A percentile compares a stretch with the other conserved stretches of the same genome.
These are phyloP conservation scores for Trametes gibbosa DNA, from an alignment of 768 basidiomycete genomes.

Conservation along the genomic window DNA sequence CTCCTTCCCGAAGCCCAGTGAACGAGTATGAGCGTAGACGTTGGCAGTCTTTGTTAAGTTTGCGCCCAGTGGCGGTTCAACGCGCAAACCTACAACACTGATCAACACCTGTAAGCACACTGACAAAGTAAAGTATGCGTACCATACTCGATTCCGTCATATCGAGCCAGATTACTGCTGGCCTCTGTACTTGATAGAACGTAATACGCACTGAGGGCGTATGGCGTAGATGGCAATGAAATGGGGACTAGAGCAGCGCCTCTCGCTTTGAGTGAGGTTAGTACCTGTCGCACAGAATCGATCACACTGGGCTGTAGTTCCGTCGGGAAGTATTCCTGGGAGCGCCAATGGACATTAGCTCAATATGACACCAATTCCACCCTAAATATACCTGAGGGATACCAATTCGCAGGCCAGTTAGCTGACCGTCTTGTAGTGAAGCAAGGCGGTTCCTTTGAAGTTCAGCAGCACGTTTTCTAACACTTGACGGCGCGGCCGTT, in stretches of 20 bases:
- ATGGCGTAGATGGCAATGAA: slow-evolving; percentile 63
- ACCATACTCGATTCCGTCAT: slow-evolving; percentile 88
- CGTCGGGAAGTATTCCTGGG: slow-evolving; percentile 75
- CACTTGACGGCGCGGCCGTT: slow-evolving; percentile 53
- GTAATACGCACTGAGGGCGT: slow-evolving; percentile 91
- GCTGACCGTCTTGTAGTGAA: slow-evolving; percentile 2
- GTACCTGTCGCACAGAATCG: slow-evolving; percentile 42
- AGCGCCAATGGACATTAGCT: too few relatives aligned
- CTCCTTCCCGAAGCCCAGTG: slow-evolving; percentile 75
- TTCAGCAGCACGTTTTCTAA: slow-evolving; percentile 36
- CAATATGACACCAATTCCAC: background rate
- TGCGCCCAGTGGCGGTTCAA: slow-evolving; percentile 39
- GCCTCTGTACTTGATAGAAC: slow-evolving; percentile 95
- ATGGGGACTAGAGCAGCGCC: slow-evolving; percentile 75
- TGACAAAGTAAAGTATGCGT: background rate
- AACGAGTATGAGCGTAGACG: slow-evolving; percentile 65
- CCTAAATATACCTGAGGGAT: slow-evolving; percentile 61
- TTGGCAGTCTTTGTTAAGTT: slow-evolving; percentile 49
- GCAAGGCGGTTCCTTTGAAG: background rate
- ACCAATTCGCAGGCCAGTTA: slow-evolving; percentile 66
- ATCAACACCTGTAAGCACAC: background rate
- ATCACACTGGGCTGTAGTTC: slow-evolving; percentile 53
- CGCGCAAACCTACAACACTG: slow-evolving; percentile 47
- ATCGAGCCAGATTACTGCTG: slow-evolving; percentile 86
- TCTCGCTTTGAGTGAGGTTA: slow-evolving; percentile 40